Base-by-base conservation (phyloP, 306 rosid species). In the Cercis canadensis region DNA sequence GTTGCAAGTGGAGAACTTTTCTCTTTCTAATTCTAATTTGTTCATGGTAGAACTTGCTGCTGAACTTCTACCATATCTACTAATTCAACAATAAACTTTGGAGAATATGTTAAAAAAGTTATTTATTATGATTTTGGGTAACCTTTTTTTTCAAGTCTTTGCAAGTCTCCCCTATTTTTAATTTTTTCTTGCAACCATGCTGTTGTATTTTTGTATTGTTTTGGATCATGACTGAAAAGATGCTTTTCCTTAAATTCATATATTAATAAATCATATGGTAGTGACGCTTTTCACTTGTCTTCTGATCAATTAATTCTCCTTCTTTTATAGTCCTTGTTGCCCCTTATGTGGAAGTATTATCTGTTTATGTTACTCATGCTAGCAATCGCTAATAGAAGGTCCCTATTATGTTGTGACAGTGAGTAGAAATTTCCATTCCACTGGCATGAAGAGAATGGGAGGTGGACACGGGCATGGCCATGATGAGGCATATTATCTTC, bases 391-490 rank as follows among this genome's bases (percentile, higher is more conserved):
- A 10, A 15, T 31, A 18, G 19, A 51, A 21, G 5, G 40, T 40
- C 11, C 39, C 53, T 62, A 11, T 72, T 50, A 11, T 73, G 43
- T 47, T 83, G 46, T 68, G 36, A 63, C 85, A 83, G 87, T 74
- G 75, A 73, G 69, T 64, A 60, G 87, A 76, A 56, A 80, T 40
- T 76, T 83, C 32, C 87, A 59, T 51, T 83, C 87, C 19, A 80
- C 87, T 14, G 73, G 85, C 32, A 32, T 76, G 52, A 83, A 79
- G 82, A 83, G 82, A 76, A 82, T 82, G 84, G 87, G 85, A 36
- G 80, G 81, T 11, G 82, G 84, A 64, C 87, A 83, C 4, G 43
- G 5, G 43, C 43, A 43, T 50, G 84, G 79, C 67, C 85, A 80
- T 59, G 79, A 66, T 13, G 87, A 83, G 37, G 85, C 87, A n/a